A percentile compares a stretch with the other conserved stretches of the same genome.
phyloP scores from a whole-genome alignment of 2,329 filamentous ascomycete species.

The Ceratocystis destructans region DNA sequence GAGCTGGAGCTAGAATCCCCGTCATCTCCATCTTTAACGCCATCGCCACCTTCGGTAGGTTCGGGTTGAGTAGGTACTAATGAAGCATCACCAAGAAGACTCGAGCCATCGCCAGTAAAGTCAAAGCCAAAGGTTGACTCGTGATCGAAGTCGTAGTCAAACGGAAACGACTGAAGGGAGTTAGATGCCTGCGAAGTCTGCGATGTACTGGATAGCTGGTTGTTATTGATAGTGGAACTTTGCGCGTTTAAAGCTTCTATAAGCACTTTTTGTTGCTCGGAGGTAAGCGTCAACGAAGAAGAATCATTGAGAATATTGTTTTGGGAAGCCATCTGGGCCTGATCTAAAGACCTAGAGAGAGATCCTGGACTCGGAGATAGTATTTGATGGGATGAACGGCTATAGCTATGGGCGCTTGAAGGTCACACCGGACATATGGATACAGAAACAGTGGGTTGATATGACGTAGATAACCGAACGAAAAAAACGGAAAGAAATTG shows the following conservation, averaged over 20 bases:
- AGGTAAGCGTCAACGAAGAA: constrained; percentile 54
- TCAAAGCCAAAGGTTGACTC: constrained; percentile 69
- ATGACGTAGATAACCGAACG: not conserved
- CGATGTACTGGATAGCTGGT: constrained; percentile 24
- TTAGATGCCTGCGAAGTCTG: constrained; percentile 35
- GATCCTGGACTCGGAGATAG: constrained; percentile 8
- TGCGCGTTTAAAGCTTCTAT: constrained; percentile 58
- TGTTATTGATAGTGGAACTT: constrained; percentile 26
- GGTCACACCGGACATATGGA: not conserved
- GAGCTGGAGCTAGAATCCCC: not conserved
- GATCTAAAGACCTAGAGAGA: constrained; percentile 10
- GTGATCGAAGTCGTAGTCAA: constrained; percentile 60
- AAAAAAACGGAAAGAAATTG: not conserved
- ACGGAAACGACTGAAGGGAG: constrained; percentile 53
- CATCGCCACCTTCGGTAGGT: constrained; percentile 34
- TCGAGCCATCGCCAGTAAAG: constrained; percentile 28
- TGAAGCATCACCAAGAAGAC: constrained; percentile 47
- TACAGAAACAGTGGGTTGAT: constrained; percentile 4
- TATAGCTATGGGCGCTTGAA: not conserved
- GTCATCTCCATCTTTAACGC: not conserved
- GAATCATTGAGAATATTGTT: constrained; percentile 30
- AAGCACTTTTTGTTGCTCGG: constrained; percentile 62
- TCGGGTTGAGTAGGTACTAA: constrained; percentile 46
- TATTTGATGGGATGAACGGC: not conserved
- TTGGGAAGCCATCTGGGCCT: constrained; percentile 36